A percentile compares a stretch with the other conserved stretches of the same genome.
These are phyloP conservation scores for Neurospora sp. DNA, from an alignment of 495 filamentous ascomycete species.

Conservation along the genomic window DNA sequence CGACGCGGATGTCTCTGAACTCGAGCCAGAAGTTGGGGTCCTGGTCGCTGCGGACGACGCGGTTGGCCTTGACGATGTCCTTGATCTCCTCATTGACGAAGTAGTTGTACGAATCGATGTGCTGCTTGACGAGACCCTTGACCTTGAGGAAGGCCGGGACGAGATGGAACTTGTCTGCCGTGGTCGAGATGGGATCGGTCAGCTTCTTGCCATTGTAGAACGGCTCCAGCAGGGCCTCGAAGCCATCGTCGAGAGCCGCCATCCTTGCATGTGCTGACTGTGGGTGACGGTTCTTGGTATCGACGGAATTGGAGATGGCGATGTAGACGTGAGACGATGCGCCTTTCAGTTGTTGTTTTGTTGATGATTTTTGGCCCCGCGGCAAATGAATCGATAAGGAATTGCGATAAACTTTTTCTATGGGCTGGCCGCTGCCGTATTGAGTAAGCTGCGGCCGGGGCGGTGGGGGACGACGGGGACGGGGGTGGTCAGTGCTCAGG, in stretches of 20 bases:
- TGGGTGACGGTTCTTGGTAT: not conserved
- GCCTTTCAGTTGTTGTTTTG: not conserved
- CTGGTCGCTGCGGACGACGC: slow-evolving; percentile 74
- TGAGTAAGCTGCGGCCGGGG: not conserved
- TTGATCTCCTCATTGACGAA: slow-evolving; percentile 93
- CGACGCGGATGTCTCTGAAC: slow-evolving; percentile 81
- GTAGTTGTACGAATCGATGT: slow-evolving; percentile 91
- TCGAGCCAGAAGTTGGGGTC: slow-evolving; percentile 80
- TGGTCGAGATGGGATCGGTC: slow-evolving; percentile 90
- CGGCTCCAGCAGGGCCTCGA: slow-evolving; percentile 83
- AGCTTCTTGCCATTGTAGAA: slow-evolving; percentile 94
- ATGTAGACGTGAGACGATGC: not conserved
- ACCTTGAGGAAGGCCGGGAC: slow-evolving; percentile 94
- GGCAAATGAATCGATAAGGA: not conserved
- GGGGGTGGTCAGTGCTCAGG: not conserved
- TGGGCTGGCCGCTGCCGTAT: not conserved
- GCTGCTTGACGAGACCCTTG: slow-evolving; percentile 64
- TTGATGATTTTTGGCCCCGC: not conserved
- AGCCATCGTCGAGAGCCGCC: slow-evolving; percentile 43
- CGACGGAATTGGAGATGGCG: not conserved
- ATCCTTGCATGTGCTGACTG: slow-evolving; percentile 21
- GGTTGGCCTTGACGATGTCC: slow-evolving; percentile 86
- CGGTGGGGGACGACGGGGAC: not conserved
- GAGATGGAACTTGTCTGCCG: slow-evolving; percentile 87
- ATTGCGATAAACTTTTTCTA: not conserved